A percentile compares a stretch with the other conserved stretches of the same genome.
These are phyloP conservation scores for Mortierella claussenii DNA, from an alignment of 192 early-diverging fungal species.

Conservation along the genomic window DNA sequence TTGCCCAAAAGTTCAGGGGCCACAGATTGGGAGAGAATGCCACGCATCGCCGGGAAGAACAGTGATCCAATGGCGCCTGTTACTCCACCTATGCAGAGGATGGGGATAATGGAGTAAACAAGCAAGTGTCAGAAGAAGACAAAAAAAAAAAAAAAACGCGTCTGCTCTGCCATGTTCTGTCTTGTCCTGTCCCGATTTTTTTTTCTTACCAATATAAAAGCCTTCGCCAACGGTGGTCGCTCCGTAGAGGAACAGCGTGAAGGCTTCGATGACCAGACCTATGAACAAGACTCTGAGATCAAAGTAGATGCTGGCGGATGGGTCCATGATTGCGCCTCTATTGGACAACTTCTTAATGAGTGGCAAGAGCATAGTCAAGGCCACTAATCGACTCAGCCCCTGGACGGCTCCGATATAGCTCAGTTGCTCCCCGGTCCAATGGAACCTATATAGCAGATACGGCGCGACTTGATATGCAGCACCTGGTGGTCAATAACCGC, in stretches of 20 bases:
- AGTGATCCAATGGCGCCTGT: slow-evolving; percentile 29
- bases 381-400: slow-evolving; percentile 24
- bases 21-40: slow-evolving; percentile 32
- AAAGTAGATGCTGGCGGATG: slow-evolving; percentile 19
- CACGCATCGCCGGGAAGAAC: slow-evolving; percentile 38
- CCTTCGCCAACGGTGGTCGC: slow-evolving; percentile 17
- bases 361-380: slow-evolving; percentile 26
- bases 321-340: not conserved
- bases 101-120: not conserved
- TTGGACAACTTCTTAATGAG: slow-evolving; percentile 14
- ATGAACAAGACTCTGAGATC: slow-evolving; percentile 27
- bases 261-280: slow-evolving; percentile 17
- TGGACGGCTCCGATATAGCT: slow-evolving; percentile 21
- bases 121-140: not conserved
- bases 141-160: not conserved
- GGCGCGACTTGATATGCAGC: not conserved
- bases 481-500: too few relatives aligned
- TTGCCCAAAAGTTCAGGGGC: slow-evolving; percentile 24
- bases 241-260: slow-evolving; percentile 26
- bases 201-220: slow-evolving; percentile 36
- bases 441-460: slow-evolving; percentile 30
- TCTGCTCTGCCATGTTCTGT: too few relatives aligned
- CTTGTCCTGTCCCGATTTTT: too few relatives aligned
- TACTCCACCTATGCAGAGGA: slow-evolving; percentile 6
- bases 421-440: slow-evolving; percentile 12